phyloP scores from a whole-genome alignment of 1,284 basidiomycete species.

The Apiotrichum veenhuisii region DNA sequence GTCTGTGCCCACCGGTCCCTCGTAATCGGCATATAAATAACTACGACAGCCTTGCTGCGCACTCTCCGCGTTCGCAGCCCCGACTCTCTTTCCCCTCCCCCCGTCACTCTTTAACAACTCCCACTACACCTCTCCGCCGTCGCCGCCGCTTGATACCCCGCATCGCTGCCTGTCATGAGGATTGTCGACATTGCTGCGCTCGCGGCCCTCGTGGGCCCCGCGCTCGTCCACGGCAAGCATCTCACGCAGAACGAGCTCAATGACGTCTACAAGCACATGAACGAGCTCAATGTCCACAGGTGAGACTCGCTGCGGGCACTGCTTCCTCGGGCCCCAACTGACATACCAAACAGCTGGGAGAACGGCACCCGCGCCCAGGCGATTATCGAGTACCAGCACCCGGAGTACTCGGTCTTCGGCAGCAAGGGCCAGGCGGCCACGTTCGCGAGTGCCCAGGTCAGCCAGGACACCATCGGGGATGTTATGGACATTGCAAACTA shows the following conservation, averaged over 20 bases:
- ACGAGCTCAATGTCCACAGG: conserved; percentile 20
- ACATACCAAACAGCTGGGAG: conserved; percentile 62
- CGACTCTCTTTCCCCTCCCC: neutral
- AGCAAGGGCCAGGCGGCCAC: conserved; percentile 22
- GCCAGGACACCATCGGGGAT: conserved; percentile 53
- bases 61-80: neutral
- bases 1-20: too few species aligned
- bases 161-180: neutral
- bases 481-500: conserved; percentile 56
- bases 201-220: neutral
- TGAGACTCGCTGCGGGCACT: conserved; percentile 11
- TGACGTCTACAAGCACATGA: conserved; percentile 32
- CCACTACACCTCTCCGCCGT: neutral
- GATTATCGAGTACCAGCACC: conserved; percentile 64
- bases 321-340: neutral
- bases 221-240: neutral
- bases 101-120: neutral
- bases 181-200: neutral
- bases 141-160: neutral
- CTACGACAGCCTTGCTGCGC: neutral
- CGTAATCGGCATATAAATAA: neutral
- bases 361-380: conserved; percentile 72
- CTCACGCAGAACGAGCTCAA: neutral
- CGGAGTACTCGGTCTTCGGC: conserved; percentile 62
- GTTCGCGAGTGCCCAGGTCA: conserved; percentile 41